Evolutionary conservation across 441 rosid species (phyloP).

Genomic region (Kokia cookei): DNA sequence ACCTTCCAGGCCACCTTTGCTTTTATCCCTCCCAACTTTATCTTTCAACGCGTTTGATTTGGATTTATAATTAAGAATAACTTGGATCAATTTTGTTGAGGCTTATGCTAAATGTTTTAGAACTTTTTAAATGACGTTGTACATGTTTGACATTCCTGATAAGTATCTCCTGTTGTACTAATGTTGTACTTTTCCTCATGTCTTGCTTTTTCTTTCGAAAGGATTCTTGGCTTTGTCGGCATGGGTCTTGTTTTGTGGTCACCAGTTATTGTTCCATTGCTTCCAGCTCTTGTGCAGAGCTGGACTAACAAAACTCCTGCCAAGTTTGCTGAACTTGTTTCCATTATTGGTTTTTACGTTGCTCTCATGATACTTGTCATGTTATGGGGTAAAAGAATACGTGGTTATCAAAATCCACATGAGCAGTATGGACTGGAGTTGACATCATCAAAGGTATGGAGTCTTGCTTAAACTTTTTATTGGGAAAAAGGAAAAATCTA

Average conservation of each 20-base stretch:
- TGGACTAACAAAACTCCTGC: constrained; percentile 72
- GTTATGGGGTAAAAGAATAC: constrained; percentile 86
- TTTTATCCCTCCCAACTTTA: neutral
- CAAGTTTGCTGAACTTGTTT: constrained; percentile 62
- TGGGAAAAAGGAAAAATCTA: neutral
- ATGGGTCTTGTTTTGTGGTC: constrained; percentile 95
- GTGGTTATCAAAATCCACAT: constrained; percentile 72
- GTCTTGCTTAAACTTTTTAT: constrained; percentile 8
- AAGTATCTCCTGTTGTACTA: constrained; percentile 10
- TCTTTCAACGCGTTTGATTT: neutral
- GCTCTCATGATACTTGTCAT: constrained; percentile 72
- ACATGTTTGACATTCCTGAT: neutral
- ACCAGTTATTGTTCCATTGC: constrained; percentile 74
- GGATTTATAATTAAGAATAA: neutral
- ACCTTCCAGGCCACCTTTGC: neutral
- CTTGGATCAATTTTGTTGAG: neutral
- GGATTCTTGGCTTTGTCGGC: constrained; percentile 74
- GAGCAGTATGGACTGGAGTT: constrained; percentile 81
- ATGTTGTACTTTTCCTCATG: constrained; percentile 2
- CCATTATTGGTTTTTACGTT: constrained; percentile 70
- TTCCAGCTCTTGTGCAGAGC: constrained; percentile 82
- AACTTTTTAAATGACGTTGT: neutral
- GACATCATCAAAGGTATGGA: constrained; percentile 50
- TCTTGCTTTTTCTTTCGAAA: constrained; percentile 21
- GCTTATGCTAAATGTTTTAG: neutral